Base-by-base conservation (phyloP, 768 basidiomycete genomes). In the Agaricus blazei region DNA sequence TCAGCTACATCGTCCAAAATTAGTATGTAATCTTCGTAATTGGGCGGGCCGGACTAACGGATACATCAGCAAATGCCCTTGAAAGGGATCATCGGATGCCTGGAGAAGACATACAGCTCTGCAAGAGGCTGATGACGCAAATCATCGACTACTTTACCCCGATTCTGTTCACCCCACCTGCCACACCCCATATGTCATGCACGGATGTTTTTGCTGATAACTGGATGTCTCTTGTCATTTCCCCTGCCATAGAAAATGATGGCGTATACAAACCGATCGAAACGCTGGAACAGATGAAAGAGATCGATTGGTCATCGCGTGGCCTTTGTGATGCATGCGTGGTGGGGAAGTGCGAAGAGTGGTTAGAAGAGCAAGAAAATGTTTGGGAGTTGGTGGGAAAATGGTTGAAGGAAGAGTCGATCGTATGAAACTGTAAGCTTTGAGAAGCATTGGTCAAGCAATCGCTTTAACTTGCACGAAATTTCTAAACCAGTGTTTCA, bases 181-280 rank as follows among this genome's bases (percentile, higher is more conserved):
- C 82, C 5, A 83, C 84, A n/a, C 70, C 73, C 1, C 89, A 90
- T 63, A 88, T 88, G 86, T 69, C 70, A 3, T 90, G 89, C 67
- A 89, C 87, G 3, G 82, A 88, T 64, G 69, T 80, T 0, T 75
- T 90, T 52, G 89, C 88, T 1, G 85, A 85, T 49, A 73, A 69
- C 50, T 90, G 88, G 89, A 85, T 88, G 79, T 57, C 74, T 24
- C 71, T 81, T 38, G 85, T 90, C n/a, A 84, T 87, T 38, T 72
- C 80, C 48, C 84, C 84, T 9, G 86, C 86, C 0, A 72, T 90
- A 24, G 76, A 74, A 15, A 71, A 75, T 53, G 78, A 79, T 54
- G 84, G 85, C 6, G 80, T 88, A 28, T 85, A 81, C 63, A 84
- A 79, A 48, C 89, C 88, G 26, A 72, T 91, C 24, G 87, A 90